phyloP scores from a whole-genome alignment of 352 stramenopile genomes.

The Sclerospora graminicola region DNA sequence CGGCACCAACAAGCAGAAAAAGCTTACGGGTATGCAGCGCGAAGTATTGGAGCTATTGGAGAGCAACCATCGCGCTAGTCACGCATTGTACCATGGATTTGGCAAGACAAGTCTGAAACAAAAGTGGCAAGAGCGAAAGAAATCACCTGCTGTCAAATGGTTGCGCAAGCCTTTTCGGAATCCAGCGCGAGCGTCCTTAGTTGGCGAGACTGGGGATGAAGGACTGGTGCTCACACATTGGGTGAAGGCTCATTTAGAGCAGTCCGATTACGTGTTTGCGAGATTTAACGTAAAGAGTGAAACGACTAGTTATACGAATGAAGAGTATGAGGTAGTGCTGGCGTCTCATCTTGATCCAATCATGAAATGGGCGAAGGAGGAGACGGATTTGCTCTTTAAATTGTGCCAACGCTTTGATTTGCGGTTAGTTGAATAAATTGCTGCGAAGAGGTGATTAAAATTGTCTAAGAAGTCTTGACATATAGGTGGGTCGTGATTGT shows the following conservation, averaged over 20 bases:
- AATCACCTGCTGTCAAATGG: constrained; percentile 46
- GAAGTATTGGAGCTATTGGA: constrained; percentile 58
- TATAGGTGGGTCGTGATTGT: constrained; percentile 47
- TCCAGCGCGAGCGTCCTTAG: constrained; percentile 31
- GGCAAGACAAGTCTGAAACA: constrained; percentile 50
- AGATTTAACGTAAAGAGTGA: constrained; percentile 56
- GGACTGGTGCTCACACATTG: constrained; percentile 50
- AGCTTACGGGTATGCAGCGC: constrained; percentile 54
- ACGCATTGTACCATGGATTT: constrained; percentile 51
- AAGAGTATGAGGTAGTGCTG: constrained; percentile 41
- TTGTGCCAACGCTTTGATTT: constrained; percentile 48
- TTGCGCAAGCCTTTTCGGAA: constrained; percentile 54
- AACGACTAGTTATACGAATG: constrained; percentile 33
- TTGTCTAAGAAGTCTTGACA: not conserved
- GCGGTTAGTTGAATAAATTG: constrained; percentile 9
- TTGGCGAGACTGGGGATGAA: constrained; percentile 25
- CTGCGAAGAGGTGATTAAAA: not conserved
- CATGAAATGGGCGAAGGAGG: constrained; percentile 55
- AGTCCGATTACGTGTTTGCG: constrained; percentile 56
- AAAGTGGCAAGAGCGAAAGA: constrained; percentile 47
- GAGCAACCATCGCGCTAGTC: constrained; percentile 45
- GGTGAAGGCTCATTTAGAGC: constrained; percentile 45
- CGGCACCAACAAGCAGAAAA: constrained; percentile 27
- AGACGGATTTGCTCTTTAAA: constrained; percentile 45
- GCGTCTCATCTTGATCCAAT: constrained; percentile 28